Evolutionary conservation across 208 protist genomes (phyloP), one percentile per base, ranked within the genome.

Genomic region (Trypanosoma caninum): DNA sequence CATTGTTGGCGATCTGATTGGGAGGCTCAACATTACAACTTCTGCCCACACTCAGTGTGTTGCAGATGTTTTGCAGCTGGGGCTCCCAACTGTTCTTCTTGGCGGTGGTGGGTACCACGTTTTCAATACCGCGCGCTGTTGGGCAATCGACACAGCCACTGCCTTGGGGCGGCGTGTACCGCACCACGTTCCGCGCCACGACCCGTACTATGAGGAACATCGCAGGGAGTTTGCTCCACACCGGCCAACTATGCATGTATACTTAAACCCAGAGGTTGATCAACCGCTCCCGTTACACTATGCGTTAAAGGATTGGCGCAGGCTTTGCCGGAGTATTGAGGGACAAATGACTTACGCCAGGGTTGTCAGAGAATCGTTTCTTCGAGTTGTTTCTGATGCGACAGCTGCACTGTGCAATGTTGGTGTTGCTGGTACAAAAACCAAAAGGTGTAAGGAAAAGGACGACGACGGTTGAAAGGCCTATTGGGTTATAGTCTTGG

Each of bases 101-200:
- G 99, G 99, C 6, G 99, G 99, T 47, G 99, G 99, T 58, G 99
- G 99, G 6, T 99, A 99, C 69, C 98, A 97, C 33, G 94, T 99
- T 18, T 75, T 96, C 10, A 99, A 99, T 74, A 98, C 98, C 20
- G 97, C 98, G 0, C 71, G 97, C n/a, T 99, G 97, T 68, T 99
- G 98, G 98, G 91, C 97, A 0, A 97, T 98, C 65, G 97, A 99
- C 80, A 98, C 97, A 3, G 83, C 91, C 10, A 80, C 93, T 25
- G 75, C 94, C 1, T 53, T 95, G 0, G 93, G 87, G 7, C 55
- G 72, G 20, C 76, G 71, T 66, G 68, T 93, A 35, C 86, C 86
- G 5, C 41, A 69, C 28, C 84, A 93, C 65, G 72, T 93, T 52
- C 86, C 86, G 11, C 78, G 74, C 31, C 35, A 37, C 14, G 86